Conservation (phyloP, 208 protist species). For the Leishmania major region DNA sequence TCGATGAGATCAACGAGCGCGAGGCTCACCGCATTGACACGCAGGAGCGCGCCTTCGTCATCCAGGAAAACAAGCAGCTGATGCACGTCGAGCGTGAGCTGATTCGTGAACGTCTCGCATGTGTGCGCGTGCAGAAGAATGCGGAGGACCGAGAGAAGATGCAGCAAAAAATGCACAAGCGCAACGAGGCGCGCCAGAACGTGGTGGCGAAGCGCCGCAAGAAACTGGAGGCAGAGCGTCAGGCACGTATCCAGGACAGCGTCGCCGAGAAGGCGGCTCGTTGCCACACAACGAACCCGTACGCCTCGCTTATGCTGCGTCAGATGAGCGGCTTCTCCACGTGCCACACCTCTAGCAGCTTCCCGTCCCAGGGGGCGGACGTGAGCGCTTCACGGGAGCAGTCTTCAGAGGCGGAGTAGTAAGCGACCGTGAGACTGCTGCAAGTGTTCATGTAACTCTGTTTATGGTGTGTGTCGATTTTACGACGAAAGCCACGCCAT, state of each 20-base stretch:
- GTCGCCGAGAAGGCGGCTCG: constrained; percentile 35
- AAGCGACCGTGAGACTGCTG: not conserved
- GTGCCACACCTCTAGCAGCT: constrained; percentile 3
- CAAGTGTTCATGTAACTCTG: not conserved
- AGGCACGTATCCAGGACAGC: constrained; percentile 21
- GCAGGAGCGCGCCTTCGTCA: constrained; percentile 35
- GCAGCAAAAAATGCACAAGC: constrained; percentile 32
- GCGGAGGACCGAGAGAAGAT: constrained; percentile 28
- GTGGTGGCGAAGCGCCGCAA: constrained; percentile 31
- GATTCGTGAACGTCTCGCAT: constrained; percentile 23
- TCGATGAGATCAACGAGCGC: constrained; percentile 66
- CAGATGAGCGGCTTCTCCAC: constrained; percentile 14
- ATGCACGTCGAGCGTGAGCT: constrained; percentile 42
- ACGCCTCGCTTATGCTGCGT: constrained; percentile 25
- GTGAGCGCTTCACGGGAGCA: not conserved
- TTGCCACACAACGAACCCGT: constrained; percentile 23
- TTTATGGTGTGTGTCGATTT: not conserved
- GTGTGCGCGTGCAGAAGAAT: constrained; percentile 32
- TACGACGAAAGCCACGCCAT: not conserved
- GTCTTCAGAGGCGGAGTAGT: not conserved
- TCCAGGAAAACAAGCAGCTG: constrained; percentile 43
- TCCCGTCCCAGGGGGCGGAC: not conserved
- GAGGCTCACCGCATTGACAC: constrained; percentile 46
- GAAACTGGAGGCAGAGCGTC: constrained; percentile 34
- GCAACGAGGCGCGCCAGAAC: constrained; percentile 31